Evolutionary conservation across 1,284 basidiomycete genomes (phyloP).

Genomic region (Austropuccinia psidii): DNA sequence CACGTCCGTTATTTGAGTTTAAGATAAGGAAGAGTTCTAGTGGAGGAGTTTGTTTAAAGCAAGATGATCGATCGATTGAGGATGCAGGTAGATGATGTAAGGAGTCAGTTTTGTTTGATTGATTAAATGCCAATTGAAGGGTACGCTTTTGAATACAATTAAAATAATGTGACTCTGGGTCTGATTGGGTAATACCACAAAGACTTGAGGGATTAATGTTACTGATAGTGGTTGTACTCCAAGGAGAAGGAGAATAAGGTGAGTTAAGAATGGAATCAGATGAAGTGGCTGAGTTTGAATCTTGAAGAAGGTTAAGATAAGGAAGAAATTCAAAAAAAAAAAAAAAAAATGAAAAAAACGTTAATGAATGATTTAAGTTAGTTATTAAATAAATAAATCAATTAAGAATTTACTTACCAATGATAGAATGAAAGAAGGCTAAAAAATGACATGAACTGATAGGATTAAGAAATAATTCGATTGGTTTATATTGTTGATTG

Average conservation of each 20-base stretch:
- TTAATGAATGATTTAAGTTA: background rate
- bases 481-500: background rate
- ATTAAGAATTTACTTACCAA: background rate
- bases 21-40: slow-evolving; percentile 23
- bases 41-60: background rate
- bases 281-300: background rate
- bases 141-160: background rate
- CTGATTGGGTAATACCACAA: background rate
- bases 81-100: background rate
- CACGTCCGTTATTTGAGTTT: background rate
- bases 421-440: slow-evolving; percentile 8
- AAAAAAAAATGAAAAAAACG: background rate
- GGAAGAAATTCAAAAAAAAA: background rate
- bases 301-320: background rate
- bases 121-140: background rate
- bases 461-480: slow-evolving; percentile 5
- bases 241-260: slow-evolving; percentile 9
- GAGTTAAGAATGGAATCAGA: background rate
- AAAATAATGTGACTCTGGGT: background rate
- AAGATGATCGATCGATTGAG: background rate
- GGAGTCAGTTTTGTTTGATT: background rate
- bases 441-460: background rate
- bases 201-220: background rate
- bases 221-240: background rate
- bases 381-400: background rate